Base-by-base conservation (phyloP, 805 yeast species). In the Torulaspora gathmanii region DNA sequence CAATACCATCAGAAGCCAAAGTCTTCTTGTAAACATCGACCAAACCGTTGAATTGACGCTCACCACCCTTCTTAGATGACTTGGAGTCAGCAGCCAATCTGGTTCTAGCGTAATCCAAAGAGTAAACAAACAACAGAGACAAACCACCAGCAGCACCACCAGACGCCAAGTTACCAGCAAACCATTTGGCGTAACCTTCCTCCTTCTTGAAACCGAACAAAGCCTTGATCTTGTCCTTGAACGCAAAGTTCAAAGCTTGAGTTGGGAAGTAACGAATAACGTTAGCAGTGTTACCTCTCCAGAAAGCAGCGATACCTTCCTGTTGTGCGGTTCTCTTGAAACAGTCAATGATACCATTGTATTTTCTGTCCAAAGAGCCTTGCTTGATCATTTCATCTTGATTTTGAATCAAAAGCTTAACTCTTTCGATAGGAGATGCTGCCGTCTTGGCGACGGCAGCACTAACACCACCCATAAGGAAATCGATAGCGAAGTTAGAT, bases 221-320 rank as follows among this genome's bases (percentile, higher is more conserved):
- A 64, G 80, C 79, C 83, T 88, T 88, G 77, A 88, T 84, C 77
- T 86, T 84, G 72, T 88, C 96, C 78, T 87, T 88, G 88, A 88
- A 88, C 66, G 96, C 96, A 69, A 88, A 88, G 83, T 88, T 88
- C 68, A 88, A 79, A 61, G 96, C 96, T 75, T 88, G 96, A 70
- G 96, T 88, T 71, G 96, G 96, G 90, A 88, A 88, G 81, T 88
- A 88, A 78, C 96, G 84, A 77, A 88, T 82, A 68, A 88, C 96
- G 75, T 88, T 88, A 63, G 96, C 96, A 58, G 95, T 88, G 89
- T 88, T 88, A 79, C 96, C 96, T 81, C 95, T 82, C 96, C 96
- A 88, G 87, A 88, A 86, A 54, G 96, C 75, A 58, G 73, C 76
- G 54, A 84, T 64, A 78, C 96, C 96, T 76, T 88, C 95, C 57